A percentile compares a stretch with the other conserved stretches of the same genome.
Conservation (phyloP, 306 rosid species). For the Alnus rubra region DNA sequence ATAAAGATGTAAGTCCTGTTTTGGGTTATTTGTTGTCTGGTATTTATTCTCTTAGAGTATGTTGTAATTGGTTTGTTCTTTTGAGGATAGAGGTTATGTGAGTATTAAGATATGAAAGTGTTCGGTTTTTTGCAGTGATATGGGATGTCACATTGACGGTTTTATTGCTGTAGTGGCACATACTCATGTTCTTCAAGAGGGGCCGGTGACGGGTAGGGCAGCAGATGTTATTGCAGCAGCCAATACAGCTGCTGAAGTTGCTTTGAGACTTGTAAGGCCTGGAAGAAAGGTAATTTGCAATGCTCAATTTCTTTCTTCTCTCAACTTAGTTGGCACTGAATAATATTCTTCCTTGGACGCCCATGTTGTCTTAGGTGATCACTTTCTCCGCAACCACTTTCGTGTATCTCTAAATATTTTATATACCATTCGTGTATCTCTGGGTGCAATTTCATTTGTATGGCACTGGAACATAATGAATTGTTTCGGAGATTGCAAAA, state of each 20-base stretch:
- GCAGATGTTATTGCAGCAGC: constrained; percentile 96
- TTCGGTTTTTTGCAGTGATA: constrained; percentile 51
- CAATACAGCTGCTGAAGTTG: constrained; percentile 96
- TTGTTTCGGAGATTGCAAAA: not conserved
- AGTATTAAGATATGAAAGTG: not conserved
- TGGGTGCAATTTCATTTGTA: not conserved
- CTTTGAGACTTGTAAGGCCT: constrained; percentile 89
- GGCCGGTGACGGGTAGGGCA: constrained; percentile 74
- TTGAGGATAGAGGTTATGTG: too few species aligned
- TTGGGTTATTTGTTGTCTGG: not conserved
- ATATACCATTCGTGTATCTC: too few species aligned
- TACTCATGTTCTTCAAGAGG: constrained; percentile 79
- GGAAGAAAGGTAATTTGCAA: constrained; percentile 64
- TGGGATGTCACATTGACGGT: constrained; percentile 97
- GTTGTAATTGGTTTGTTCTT: too few species aligned
- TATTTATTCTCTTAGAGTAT: too few species aligned
- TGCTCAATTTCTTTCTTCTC: not conserved
- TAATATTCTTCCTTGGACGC: not conserved
- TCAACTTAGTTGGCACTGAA: not conserved
- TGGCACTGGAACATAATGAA: not conserved
- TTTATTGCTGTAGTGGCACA: constrained; percentile 88
- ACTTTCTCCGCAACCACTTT: not conserved
- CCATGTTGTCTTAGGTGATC: not conserved
- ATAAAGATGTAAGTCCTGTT: constrained; percentile 68
- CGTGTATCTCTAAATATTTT: too few species aligned